phyloP scores from a whole-genome alignment of 192 early-diverging fungal species.

The Mortierella alpina region DNA sequence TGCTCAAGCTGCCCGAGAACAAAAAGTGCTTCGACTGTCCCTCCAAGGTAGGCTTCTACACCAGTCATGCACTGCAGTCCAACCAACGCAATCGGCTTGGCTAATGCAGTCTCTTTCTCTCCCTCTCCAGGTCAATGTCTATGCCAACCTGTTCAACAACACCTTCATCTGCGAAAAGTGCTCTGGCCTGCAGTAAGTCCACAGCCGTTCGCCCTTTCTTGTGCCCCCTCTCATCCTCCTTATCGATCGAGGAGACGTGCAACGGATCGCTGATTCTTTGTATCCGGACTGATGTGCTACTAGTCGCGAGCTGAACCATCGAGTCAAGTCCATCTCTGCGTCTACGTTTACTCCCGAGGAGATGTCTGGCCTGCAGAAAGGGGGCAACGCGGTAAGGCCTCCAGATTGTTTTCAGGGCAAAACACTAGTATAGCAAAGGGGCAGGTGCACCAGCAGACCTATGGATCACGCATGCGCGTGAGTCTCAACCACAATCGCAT shows the following conservation, averaged over 20 bases:
- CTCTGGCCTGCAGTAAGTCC: conserved; percentile 66
- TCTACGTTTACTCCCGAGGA: conserved; percentile 66
- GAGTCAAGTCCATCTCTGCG: conserved; percentile 71
- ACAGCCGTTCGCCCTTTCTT: background rate
- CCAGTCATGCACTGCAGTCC: background rate
- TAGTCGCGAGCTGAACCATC: conserved; percentile 68
- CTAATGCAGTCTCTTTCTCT: background rate
- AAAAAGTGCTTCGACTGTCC: conserved; percentile 69
- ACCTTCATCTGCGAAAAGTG: conserved; percentile 68
- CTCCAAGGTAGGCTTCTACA: conserved; percentile 46
- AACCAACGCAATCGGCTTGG: background rate
- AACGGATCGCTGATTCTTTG: background rate
- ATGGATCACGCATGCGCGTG: background rate
- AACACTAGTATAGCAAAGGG: too few relatives aligned
- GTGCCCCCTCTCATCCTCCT: background rate
- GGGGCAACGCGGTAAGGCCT: conserved; percentile 63
- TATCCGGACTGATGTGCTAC: background rate
- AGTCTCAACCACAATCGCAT: background rate
- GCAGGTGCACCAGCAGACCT: too few relatives aligned
- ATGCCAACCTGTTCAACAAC: conserved; percentile 63
- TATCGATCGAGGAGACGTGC: background rate
- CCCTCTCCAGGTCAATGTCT: conserved; percentile 59
- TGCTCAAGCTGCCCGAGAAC: conserved; percentile 60
- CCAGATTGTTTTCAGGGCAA: background rate
- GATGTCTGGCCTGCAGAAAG: conserved; percentile 54